Evolutionary conservation across 2,329 filamentous ascomycete species (phyloP).

Genomic region (Eurotiales sp.): DNA sequence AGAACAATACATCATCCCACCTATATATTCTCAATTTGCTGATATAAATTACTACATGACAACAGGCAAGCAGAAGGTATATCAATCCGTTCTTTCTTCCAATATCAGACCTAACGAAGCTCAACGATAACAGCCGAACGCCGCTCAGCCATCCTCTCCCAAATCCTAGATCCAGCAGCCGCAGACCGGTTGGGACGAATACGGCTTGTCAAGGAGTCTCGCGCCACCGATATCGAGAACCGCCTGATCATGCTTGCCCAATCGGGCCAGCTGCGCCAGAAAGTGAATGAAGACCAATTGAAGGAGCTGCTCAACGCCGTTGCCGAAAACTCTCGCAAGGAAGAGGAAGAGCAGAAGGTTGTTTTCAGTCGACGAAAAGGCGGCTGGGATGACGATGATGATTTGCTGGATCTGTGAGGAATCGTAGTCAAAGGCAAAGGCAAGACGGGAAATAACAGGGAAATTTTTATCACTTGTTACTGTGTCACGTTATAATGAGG

Average conservation of each 20-base stretch:
- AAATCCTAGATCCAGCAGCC: conserved; percentile 92
- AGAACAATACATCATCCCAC: conserved; percentile 28
- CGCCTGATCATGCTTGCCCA: conserved; percentile 87
- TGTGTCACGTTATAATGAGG: background rate
- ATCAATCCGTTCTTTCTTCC: background rate
- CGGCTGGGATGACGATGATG: conserved; percentile 77
- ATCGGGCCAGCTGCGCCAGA: conserved; percentile 76
- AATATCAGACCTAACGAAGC: conserved; percentile 1
- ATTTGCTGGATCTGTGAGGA: conserved; percentile 41
- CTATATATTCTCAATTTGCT: background rate
- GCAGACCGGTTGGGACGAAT: conserved; percentile 91
- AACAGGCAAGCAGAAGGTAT: conserved; percentile 14
- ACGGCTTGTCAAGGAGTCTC: conserved; percentile 88
- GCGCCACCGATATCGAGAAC: conserved; percentile 88
- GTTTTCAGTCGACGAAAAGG: conserved; percentile 79
- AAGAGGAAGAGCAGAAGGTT: conserved; percentile 70
- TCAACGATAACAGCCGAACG: conserved; percentile 25
- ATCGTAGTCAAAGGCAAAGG: background rate
- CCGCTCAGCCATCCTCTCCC: conserved; percentile 62
- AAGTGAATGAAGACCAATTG: conserved; percentile 88
- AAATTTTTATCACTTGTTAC: too few species aligned
- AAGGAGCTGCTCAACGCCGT: conserved; percentile 86
- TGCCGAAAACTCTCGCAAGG: conserved; percentile 64
- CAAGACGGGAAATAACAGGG: too few species aligned
- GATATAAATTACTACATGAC: background rate